Percentiles rank a stretch among this genome's conserved stretches.
Evolutionary conservation across 2,329 filamentous ascomycete genomes (phyloP).

Genomic region (Colletotrichum orbiculare): DNA sequence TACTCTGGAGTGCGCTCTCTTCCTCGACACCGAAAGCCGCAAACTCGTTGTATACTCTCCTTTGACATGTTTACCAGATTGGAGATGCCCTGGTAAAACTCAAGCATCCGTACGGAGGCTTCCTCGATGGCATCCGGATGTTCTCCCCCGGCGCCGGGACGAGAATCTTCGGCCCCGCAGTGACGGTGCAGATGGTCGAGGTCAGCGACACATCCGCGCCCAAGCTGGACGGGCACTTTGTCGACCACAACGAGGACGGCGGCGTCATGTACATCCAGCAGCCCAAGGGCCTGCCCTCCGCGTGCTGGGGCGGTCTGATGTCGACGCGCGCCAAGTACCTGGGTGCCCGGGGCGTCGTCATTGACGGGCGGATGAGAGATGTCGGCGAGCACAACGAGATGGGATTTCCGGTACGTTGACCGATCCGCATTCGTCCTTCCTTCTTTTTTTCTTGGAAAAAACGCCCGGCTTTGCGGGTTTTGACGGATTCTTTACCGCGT

Average conservation of each 20-base stretch:
- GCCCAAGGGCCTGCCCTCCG: constrained; percentile 41
- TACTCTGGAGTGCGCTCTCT: no score
- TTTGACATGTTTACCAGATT: constrained; percentile 20
- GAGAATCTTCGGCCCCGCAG: constrained; percentile 43
- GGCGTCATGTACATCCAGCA: constrained; percentile 46
- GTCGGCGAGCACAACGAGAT: constrained; percentile 43
- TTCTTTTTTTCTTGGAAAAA: no score
- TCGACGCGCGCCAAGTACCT: constrained; percentile 43
- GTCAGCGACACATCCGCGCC: constrained; percentile 41
- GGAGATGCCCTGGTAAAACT: constrained; percentile 44
- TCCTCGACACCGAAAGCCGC: no score
- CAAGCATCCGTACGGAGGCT: constrained; percentile 43
- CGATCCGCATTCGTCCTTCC: no score
- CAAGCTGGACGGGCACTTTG: constrained; percentile 43
- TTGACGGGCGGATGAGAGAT: constrained; percentile 45
- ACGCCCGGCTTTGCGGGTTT: neutral
- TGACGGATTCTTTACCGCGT: neutral
- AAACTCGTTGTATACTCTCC: neutral
- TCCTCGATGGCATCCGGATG: constrained; percentile 41
- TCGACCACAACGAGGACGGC: constrained; percentile 42
- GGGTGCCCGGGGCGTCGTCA: constrained; percentile 41
- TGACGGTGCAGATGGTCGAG: constrained; percentile 45
- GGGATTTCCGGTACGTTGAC: constrained; percentile 34
- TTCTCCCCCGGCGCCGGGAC: constrained; percentile 41
- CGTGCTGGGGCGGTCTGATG: constrained; percentile 46